Conservation (phyloP, 108 stramenopile species). For the Bacterosira constricta region DNA sequence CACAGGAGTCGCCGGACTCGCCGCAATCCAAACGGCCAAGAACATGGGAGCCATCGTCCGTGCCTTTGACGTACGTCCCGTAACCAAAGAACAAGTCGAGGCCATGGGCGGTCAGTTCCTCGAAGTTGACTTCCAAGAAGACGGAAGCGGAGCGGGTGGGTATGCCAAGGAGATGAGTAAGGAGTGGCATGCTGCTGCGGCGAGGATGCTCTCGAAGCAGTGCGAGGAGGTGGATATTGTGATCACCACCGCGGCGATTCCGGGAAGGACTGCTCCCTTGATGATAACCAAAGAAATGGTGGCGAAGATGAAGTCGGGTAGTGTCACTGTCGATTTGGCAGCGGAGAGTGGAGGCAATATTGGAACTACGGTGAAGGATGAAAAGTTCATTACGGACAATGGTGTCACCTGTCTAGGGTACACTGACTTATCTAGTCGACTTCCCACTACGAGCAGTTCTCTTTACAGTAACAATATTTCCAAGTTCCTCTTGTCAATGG, state of each 20-base stretch:
- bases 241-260: constrained; percentile 99
- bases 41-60: constrained; percentile 99
- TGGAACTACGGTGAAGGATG: constrained; percentile 91
- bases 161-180: constrained; percentile 99
- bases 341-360: constrained; percentile 99
- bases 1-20: constrained; percentile 94
- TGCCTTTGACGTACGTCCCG: constrained; percentile 98
- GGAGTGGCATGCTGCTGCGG: constrained; percentile 96
- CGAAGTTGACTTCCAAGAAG: constrained; percentile 94
- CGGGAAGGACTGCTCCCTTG: constrained; percentile 93
- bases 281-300: constrained; percentile 99
- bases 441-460: constrained; percentile 92
- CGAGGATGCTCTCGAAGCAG: constrained; percentile 88
- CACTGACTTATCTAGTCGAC: constrained; percentile 95
- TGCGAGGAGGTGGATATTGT: constrained; percentile 96
- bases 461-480: constrained; percentile 98
- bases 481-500: constrained; percentile 86
- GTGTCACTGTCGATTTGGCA: constrained; percentile 98
- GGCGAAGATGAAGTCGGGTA: constrained; percentile 92
- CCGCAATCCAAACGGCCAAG: constrained; percentile 98
- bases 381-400: constrained; percentile 82
- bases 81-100: constrained; percentile 99
- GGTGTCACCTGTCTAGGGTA: constrained; percentile 98
- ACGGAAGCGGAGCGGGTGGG: constrained; percentile 98
- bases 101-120: constrained; percentile 99